Evolutionary conservation across 1,139 yeast species (phyloP), one percentile per base, ranked within the genome.

Genomic region (Yamadazyma sp.): DNA sequence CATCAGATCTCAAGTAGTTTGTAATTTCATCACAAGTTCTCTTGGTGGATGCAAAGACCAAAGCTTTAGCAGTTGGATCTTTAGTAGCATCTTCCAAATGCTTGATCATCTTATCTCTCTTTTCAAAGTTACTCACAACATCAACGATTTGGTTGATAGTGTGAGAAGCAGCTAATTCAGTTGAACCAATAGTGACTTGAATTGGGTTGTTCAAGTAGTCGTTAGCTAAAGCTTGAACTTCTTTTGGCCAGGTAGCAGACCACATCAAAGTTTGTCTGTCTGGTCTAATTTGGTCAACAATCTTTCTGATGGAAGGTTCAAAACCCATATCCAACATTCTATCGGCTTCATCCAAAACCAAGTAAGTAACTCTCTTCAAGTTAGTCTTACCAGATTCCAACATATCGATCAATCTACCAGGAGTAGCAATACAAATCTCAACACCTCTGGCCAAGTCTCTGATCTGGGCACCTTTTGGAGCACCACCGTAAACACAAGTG

Each of bases 181-280:
- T 77, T 45, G 97, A 92, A 62, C 98, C 98, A 64, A 92, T 73
- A 54, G 87, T 90, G 52, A 92, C 98, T 73, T 92, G 98, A 60
- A 92, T 90, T 57, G 92, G 95, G 61, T 92, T 96, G 46, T 79
- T 70, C 64, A 90, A 76, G 68, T 88, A 92, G 66, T 92, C 98
- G 57, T 84, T 78, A 50, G 97, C 94, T 61, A 92, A 78, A 52
- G 81, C 75, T 75, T 90, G 95, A 48, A 92, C 97, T 67, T 88
- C 95, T 77, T 89, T 89, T 59, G 98, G 98, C 98, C 98, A 92
- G 40, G 98, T 92, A 53, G 98, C 98, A 50, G 97, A 89, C 97
- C 97, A 92, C 97, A 92, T 87, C 61, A 92, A 78, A 45, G 98
- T 92, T 75, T 92, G 98, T 72, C 96, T 86, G 64, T 89, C 96